A percentile compares a stretch with the other conserved stretches of the same genome.
These are phyloP conservation scores for Pterocarpus santalinus DNA, from an alignment of 306 rosid species.

Conservation along the genomic window DNA sequence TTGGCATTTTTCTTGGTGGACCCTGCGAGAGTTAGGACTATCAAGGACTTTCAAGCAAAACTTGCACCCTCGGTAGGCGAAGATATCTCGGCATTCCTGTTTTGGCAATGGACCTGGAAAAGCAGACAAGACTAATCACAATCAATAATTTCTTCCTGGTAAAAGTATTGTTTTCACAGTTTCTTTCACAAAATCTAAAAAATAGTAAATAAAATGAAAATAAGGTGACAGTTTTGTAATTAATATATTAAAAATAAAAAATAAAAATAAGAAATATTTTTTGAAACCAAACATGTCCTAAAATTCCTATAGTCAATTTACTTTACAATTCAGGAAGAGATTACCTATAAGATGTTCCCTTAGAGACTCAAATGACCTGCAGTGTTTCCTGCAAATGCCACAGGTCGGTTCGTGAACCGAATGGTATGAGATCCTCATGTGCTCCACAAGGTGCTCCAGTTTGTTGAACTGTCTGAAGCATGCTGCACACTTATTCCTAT, in stretches of 20 bases:
- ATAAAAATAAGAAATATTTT: no score
- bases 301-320: not conserved
- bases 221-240: no score
- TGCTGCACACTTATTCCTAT: slow-evolving; percentile 93
- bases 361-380: slow-evolving; percentile 94
- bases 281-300: no score
- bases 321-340: not conserved
- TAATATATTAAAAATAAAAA: no score
- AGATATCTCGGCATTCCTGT: slow-evolving; percentile 84
- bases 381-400: slow-evolving; percentile 88
- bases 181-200: no score
- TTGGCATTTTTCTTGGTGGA: slow-evolving; percentile 89
- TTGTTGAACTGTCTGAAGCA: slow-evolving; percentile 91
- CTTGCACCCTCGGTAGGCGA: slow-evolving; percentile 82
- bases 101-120: slow-evolving; percentile 86
- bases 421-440: slow-evolving; percentile 92
- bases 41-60: slow-evolving; percentile 89
- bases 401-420: slow-evolving; percentile 93
- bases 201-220: no score
- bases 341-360: slow-evolving; percentile 95
- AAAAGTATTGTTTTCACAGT: not conserved
- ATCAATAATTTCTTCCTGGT: slow-evolving; percentile 1
- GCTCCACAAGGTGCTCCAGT: slow-evolving; percentile 95
- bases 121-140: slow-evolving; percentile 5
- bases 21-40: slow-evolving; percentile 71